Percentiles rank a stretch among this genome's conserved stretches.
Conservation (phyloP, 164 flowering plant species). For the Magnolia officinalis region DNA sequence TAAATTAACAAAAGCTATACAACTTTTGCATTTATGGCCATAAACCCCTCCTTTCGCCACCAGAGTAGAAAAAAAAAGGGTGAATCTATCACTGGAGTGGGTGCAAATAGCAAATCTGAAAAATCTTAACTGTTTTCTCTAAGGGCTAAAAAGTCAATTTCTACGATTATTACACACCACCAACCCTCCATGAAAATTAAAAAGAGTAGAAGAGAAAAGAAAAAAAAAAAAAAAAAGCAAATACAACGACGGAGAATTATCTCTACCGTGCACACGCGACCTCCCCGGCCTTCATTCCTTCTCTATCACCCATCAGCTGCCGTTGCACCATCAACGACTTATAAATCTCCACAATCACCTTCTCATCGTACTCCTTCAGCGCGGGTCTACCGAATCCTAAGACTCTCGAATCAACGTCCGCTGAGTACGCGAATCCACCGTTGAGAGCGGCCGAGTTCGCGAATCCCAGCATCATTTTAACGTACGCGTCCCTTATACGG, state of each 20-base stretch:
- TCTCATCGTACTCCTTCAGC: slow-evolving; percentile 74
- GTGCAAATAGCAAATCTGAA: not conserved
- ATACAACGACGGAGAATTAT: not conserved
- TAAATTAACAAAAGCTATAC: no score
- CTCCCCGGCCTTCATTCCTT: not conserved
- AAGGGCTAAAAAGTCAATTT: not conserved
- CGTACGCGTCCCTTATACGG: slow-evolving; percentile 69
- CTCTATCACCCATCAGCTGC: slow-evolving; percentile 8
- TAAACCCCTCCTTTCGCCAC: not conserved
- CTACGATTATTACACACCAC: not conserved
- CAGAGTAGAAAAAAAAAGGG: not conserved
- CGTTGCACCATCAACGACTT: slow-evolving; percentile 48
- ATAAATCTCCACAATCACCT: slow-evolving; percentile 67
- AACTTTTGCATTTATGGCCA: no score
- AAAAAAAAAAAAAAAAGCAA: not conserved
- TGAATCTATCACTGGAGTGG: not conserved
- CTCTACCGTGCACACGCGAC: not conserved
- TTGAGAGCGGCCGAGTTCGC: slow-evolving; percentile 38
- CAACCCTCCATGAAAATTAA: not conserved
- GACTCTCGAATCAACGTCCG: slow-evolving; percentile 11
- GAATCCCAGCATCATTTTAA: slow-evolving; percentile 63
- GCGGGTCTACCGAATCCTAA: slow-evolving; percentile 23
- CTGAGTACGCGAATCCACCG: slow-evolving; percentile 27
- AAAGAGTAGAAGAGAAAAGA: not conserved
- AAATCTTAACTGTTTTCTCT: not conserved